Evolutionary conservation across 352 stramenopile genomes (phyloP).

Genomic region (Globisporangium nodosum): DNA sequence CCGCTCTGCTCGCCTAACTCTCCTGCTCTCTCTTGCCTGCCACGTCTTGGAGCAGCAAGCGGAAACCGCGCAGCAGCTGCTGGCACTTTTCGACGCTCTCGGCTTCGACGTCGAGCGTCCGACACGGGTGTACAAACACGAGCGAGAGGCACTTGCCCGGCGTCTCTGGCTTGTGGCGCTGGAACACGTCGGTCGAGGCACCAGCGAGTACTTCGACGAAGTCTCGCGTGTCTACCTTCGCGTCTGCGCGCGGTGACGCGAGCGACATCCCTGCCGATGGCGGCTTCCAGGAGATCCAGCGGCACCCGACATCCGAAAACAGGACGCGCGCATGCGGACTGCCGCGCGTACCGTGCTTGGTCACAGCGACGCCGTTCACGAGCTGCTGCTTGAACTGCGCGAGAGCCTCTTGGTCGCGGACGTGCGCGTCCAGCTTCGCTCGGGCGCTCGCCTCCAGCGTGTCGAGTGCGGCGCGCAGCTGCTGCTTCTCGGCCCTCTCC

Average conservation of each 20-base stretch:
- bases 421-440: constrained; percentile 19
- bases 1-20: background rate
- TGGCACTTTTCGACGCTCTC: constrained; percentile 48
- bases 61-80: constrained; percentile 47
- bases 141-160: constrained; percentile 53
- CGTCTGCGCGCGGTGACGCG: constrained; percentile 31
- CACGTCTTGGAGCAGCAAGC: constrained; percentile 44
- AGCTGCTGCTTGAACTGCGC: constrained; percentile 55
- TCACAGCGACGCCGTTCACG: constrained; percentile 39
- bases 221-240: constrained; percentile 45
- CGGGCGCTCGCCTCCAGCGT: constrained; percentile 24
- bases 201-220: constrained; percentile 45
- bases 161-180: constrained; percentile 25
- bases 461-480: constrained; percentile 26
- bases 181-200: constrained; percentile 42
- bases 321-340: constrained; percentile 45
- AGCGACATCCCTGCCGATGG: constrained; percentile 20
- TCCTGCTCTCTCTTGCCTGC: constrained; percentile 21
- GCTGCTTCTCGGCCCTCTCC: constrained; percentile 23
- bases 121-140: constrained; percentile 62
- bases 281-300: constrained; percentile 58
- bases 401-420: constrained; percentile 37
- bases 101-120: constrained; percentile 58
- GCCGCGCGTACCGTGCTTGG: constrained; percentile 46
- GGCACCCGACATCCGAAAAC: constrained; percentile 44